Evolutionary conservation across 768 basidiomycete species (phyloP).

Genomic region (Suillus lakei): DNA sequence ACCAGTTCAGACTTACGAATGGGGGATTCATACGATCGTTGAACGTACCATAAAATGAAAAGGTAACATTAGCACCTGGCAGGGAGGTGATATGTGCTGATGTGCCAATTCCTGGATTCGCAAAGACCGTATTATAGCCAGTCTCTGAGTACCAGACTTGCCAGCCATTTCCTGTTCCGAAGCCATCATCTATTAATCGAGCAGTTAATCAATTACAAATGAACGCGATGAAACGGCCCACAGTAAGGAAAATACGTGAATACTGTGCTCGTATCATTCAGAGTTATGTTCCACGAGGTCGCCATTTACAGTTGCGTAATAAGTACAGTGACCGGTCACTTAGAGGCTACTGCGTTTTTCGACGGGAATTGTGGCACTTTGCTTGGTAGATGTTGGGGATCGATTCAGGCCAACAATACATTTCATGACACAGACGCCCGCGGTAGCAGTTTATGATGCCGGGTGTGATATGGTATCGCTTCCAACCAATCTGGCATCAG

Average conservation of each 20-base stretch:
- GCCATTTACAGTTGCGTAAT: neutral
- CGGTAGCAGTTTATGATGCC: neutral
- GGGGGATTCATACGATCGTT: neutral
- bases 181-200: constrained; percentile 14
- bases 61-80: constrained; percentile 26
- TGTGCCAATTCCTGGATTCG: constrained; percentile 6
- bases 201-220: neutral
- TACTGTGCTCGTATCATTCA: constrained; percentile 14
- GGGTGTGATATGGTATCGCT: neutral
- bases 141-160: constrained; percentile 20
- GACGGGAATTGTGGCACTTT: neutral
- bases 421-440: neutral
- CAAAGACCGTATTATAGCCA: constrained; percentile 11
- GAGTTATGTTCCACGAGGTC: constrained; percentile 10
- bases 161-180: constrained; percentile 19
- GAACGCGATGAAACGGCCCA: neutral
- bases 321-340: neutral
- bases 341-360: neutral
- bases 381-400: neutral
- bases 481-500: neutral
- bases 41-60: constrained; percentile 32
- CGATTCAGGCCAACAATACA: neutral
- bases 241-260: constrained; percentile 14
- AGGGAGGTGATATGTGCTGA: constrained; percentile 20
- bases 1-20: neutral